Evolutionary conservation across 495 filamentous ascomycete species (phyloP).

Genomic region (Elaphomyces granulatus): DNA sequence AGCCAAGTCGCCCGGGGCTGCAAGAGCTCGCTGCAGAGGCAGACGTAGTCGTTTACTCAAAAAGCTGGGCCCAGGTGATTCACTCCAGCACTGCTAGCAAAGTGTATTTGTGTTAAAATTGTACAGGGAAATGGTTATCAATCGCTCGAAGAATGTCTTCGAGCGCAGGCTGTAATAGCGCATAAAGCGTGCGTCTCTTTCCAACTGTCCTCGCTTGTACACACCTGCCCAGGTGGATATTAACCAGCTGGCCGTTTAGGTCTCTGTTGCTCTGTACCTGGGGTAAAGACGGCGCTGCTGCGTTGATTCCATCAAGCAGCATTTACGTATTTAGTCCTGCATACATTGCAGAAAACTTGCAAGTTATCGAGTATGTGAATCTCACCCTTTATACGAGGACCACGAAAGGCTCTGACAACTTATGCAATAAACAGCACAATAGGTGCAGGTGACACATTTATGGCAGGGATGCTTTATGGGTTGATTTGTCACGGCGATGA

Average conservation of each 20-base stretch:
- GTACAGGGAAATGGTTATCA: conserved; percentile 32
- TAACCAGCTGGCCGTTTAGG: conserved; percentile 17
- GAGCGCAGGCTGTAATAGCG: conserved; percentile 26
- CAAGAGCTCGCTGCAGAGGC: conserved; percentile 45
- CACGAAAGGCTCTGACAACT: conserved; percentile 3
- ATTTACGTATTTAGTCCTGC: conserved; percentile 32
- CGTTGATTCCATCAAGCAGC: conserved; percentile 25
- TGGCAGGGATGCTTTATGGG: conserved; percentile 54
- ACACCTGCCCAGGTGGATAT: too few relatives aligned
- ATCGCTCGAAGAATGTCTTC: conserved; percentile 36
- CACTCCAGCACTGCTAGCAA: too few relatives aligned
- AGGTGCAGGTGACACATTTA: conserved; percentile 63
- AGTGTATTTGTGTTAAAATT: too few relatives aligned
- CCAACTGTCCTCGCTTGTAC: too few relatives aligned
- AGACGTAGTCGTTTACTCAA: conserved; percentile 58
- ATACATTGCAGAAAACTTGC: conserved; percentile 22
- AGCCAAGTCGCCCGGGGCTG: conserved; percentile 46
- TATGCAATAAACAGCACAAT: conserved; percentile 35
- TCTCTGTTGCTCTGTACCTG: conserved; percentile 51
- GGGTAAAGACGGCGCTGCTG: conserved; percentile 46
- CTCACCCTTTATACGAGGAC: background rate
- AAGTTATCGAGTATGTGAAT: conserved; percentile 48
- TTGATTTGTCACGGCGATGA: conserved; percentile 35
- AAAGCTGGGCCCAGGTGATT: conserved; percentile 52
- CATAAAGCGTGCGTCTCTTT: conserved; percentile 29